A percentile compares a stretch with the other conserved stretches of the same genome.
Evolutionary conservation across 1,139 yeast species (phyloP).

Genomic region (Fermentozyma sake): DNA sequence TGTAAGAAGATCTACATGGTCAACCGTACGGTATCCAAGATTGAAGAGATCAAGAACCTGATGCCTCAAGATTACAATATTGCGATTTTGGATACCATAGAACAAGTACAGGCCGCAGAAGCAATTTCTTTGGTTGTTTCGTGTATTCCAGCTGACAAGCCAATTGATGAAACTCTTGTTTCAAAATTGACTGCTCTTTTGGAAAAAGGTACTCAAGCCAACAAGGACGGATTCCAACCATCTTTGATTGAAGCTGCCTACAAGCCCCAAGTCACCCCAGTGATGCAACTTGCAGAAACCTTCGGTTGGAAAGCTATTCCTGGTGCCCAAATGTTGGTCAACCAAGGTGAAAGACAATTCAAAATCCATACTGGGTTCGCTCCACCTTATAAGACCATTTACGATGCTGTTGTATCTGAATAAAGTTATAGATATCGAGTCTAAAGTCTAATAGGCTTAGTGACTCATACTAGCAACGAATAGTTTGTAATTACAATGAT

Average conservation of each 20-base stretch:
- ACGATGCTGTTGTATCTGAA: slow-evolving; percentile 49
- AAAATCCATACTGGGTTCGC: slow-evolving; percentile 66
- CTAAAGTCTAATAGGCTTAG: too few relatives aligned
- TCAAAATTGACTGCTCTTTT: slow-evolving; percentile 47
- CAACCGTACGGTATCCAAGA: slow-evolving; percentile 73
- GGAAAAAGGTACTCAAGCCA: slow-evolving; percentile 27
- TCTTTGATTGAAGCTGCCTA: slow-evolving; percentile 87
- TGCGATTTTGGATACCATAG: slow-evolving; percentile 49
- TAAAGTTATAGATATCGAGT: too few relatives aligned
- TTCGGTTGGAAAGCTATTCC: slow-evolving; percentile 70
- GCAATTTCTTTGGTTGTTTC: slow-evolving; percentile 66
- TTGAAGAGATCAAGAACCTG: slow-evolving; percentile 51
- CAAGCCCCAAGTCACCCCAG: slow-evolving; percentile 79
- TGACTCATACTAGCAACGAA: too few relatives aligned
- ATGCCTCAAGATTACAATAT: slow-evolving; percentile 64
- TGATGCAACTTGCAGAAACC: slow-evolving; percentile 72
- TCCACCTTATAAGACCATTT: slow-evolving; percentile 59
- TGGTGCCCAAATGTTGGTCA: slow-evolving; percentile 87
- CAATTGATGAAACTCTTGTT: slow-evolving; percentile 53
- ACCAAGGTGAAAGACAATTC: slow-evolving; percentile 90
- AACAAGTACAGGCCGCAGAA: slow-evolving; percentile 36
- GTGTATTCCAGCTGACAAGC: slow-evolving; percentile 85
- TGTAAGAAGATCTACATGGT: slow-evolving; percentile 71
- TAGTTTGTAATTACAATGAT: too few relatives aligned
- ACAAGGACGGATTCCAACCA: slow-evolving; percentile 38